Conservation (phyloP, 768 basidiomycete species). For the Pleurotus citrinopileatus region DNA sequence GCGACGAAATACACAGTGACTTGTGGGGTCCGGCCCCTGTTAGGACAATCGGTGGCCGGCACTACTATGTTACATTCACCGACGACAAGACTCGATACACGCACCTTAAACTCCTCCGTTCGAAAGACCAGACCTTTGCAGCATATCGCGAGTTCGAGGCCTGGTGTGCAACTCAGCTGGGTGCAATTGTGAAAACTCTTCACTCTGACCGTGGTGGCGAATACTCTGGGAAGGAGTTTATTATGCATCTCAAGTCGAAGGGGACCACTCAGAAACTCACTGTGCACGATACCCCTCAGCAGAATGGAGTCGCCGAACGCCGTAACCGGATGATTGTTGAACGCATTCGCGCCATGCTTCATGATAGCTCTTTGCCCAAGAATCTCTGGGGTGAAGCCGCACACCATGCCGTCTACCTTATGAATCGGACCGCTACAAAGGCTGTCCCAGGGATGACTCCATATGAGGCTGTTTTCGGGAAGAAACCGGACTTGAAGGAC, state of each 20-base stretch:
- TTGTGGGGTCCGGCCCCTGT: constrained; percentile 34
- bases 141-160: constrained; percentile 23
- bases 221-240: constrained; percentile 21
- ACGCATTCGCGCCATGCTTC: constrained; percentile 23
- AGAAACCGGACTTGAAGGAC: too few relatives aligned
- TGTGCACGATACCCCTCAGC: constrained; percentile 25
- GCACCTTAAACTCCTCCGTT: constrained; percentile 20
- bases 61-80: constrained; percentile 31
- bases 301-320: constrained; percentile 37
- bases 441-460: too few relatives aligned
- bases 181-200: constrained; percentile 23
- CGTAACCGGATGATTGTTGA: constrained; percentile 29
- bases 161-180: constrained; percentile 21
- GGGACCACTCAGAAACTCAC: constrained; percentile 20
- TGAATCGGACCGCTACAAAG: too few relatives aligned
- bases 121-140: constrained; percentile 26
- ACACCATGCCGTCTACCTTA: too few relatives aligned
- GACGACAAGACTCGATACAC: constrained; percentile 28
- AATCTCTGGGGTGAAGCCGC: too few relatives aligned
- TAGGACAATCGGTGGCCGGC: constrained; percentile 16
- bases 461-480: too few relatives aligned
- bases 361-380: too few relatives aligned
- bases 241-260: constrained; percentile 14
- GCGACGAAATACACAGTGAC: constrained; percentile 31
- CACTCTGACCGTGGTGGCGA: constrained; percentile 27